phyloP scores from a whole-genome alignment of 2,329 filamentous ascomycete genomes.

The Cadophora sp. region DNA sequence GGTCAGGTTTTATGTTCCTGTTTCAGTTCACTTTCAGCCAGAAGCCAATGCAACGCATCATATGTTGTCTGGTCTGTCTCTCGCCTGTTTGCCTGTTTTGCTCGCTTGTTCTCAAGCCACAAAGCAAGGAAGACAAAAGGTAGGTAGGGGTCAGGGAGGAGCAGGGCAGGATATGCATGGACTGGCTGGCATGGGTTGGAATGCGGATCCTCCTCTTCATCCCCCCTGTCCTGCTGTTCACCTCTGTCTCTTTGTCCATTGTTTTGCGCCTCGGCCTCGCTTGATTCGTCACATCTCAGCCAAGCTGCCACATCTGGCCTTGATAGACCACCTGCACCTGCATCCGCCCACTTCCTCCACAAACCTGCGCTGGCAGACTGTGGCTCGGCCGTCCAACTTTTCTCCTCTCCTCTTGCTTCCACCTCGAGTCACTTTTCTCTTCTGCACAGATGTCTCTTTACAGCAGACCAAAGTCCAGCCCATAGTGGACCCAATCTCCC shows the following conservation, averaged over 20 bases:
- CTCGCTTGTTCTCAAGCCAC: too few relatives aligned
- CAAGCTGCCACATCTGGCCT: not conserved
- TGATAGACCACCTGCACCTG: too few relatives aligned
- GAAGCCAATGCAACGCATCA: not conserved
- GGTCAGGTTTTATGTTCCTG: slow-evolving; percentile 15
- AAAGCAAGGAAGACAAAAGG: too few relatives aligned
- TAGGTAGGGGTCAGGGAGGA: too few relatives aligned
- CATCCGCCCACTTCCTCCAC: slow-evolving; percentile 1
- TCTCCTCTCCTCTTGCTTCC: not conserved
- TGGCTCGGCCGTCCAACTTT: not conserved
- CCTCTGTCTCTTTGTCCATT: too few relatives aligned
- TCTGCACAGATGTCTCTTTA: not conserved
- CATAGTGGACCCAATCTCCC: not conserved
- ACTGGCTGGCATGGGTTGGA: too few relatives aligned
- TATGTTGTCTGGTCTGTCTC: too few relatives aligned
- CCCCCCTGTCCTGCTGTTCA: too few relatives aligned
- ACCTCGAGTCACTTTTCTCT: not conserved
- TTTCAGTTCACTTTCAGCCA: not conserved
- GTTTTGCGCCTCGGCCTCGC: slow-evolving; percentile 6
- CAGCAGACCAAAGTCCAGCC: not conserved
- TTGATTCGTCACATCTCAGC: slow-evolving; percentile 6
- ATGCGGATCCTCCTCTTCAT: too few relatives aligned
- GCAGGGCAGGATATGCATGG: too few relatives aligned
- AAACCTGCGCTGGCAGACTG: not conserved
- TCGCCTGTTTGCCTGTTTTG: too few relatives aligned